Evolutionary conservation across 306 rosid species (phyloP), one percentile per base, ranked within the genome.

Genomic region (Begonia masoniana): DNA sequence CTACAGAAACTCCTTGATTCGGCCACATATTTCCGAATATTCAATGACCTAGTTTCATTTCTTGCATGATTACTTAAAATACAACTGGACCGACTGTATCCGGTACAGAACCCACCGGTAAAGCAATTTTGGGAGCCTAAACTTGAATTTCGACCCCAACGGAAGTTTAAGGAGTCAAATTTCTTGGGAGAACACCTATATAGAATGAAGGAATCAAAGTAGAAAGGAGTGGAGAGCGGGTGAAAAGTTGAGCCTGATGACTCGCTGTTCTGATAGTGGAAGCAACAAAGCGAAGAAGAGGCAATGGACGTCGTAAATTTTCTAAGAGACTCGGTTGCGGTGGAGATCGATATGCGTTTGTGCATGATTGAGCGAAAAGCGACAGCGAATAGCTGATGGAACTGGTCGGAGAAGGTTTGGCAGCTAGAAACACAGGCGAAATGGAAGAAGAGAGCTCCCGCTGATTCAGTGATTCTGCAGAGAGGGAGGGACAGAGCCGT

Each of bases 1-100:
- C 74, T 70, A 48, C 80, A 54, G 53, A 82, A 85, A 41, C 71
- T 66, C 55, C 75, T 77, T 9, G 65, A 58, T 26, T 43, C 46
- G 58, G 46, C 46, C 47, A 23, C 51, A 42, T 9, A 49, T 23
- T 13, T 55, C 47, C 5, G 65, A 51, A 10, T 42, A 51, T 53
- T 57, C 19, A 51, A 7, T 19, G 45, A 4, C 41, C 56, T 53
- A 54, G 36, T 11, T 47, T 7, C 54, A 11, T 41, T 49, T 41
- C 70, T 51, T 12, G 13, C 51, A 26, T 9, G 51, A 42, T 35
- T 39, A 58, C 69, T 39, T 52, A 41, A 24, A 23, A 19, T 49
- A 19, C 23, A 57, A 43, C 14, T 47, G 14, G 50, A 62, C 10
- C 41, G 59, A 54, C 42, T n/a, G 56, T 61, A 47, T 61, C 65